Conservation (phyloP, 148 eudicot species). For the Cornus florida region DNA sequence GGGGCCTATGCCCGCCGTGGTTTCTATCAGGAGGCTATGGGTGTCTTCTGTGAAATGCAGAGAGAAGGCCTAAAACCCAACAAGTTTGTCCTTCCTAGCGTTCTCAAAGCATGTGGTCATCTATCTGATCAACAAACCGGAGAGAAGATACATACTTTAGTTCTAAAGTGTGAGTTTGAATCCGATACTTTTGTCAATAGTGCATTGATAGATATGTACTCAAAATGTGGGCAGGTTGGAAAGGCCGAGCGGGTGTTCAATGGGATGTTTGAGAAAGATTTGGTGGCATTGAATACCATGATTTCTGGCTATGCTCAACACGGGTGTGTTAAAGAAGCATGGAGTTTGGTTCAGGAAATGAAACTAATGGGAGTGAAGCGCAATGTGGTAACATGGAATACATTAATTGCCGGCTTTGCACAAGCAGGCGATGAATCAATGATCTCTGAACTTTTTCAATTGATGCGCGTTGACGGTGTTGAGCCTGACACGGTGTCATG, state of each 20-base stretch:
- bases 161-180: conserved; percentile 39
- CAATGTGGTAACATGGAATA: conserved; percentile 79
- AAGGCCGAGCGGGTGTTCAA: conserved; percentile 62
- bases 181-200: conserved; percentile 56
- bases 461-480: conserved; percentile 52
- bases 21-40: conserved; percentile 54
- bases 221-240: conserved; percentile 51
- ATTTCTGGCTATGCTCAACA: conserved; percentile 69
- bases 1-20: conserved; percentile 81
- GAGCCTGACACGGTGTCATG: conserved; percentile 88
- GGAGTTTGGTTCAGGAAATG: conserved; percentile 51
- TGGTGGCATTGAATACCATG: conserved; percentile 67
- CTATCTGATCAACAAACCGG: conserved; percentile 45
- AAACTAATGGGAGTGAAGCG: conserved; percentile 44
- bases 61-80: conserved; percentile 43
- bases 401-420: conserved; percentile 70
- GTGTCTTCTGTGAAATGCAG: conserved; percentile 44
- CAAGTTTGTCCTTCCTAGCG: conserved; percentile 70
- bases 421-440: conserved; percentile 58
- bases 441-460: conserved; percentile 51
- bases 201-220: conserved; percentile 82
- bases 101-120: conserved; percentile 76
- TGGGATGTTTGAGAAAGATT: conserved; percentile 54
- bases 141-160: conserved; percentile 39
- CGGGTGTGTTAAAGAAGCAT: conserved; percentile 57